Percentiles rank a stretch among this genome's conserved stretches.
These are phyloP conservation scores for Hypoxylon sp. DNA, from an alignment of 2,329 filamentous ascomycete species.

Conservation along the genomic window DNA sequence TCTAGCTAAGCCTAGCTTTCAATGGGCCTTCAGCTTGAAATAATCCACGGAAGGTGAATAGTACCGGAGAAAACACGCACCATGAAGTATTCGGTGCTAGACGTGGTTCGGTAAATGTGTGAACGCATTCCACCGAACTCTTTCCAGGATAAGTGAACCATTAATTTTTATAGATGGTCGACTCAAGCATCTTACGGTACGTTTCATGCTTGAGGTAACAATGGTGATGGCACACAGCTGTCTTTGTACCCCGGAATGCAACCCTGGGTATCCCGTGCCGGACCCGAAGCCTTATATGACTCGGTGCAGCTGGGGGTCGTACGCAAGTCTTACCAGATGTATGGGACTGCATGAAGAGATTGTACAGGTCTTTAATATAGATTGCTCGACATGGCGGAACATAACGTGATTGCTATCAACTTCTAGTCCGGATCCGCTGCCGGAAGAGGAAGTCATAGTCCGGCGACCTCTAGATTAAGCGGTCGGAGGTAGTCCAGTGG, in stretches of 20 bases:
- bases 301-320: conserved; percentile 12
- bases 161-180: conserved; percentile 11
- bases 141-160: conserved; percentile 6
- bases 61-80: not conserved
- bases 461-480: conserved; percentile 16
- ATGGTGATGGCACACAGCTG: conserved; percentile 1
- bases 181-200: not conserved
- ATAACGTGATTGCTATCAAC: not conserved
- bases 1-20: no score
- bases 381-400: conserved; percentile 9
- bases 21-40: not conserved
- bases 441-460: conserved; percentile 9
- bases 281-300: conserved; percentile 13
- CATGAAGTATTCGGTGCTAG: not conserved
- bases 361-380: not conserved
- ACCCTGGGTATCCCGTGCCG: conserved; percentile 14
- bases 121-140: conserved; percentile 1
- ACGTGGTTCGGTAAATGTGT: not conserved
- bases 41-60: not conserved
- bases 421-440: conserved; percentile 2
- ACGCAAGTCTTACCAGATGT: conserved; percentile 17
- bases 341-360: conserved; percentile 17
- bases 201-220: conserved; percentile 11
- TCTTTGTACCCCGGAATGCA: conserved; percentile 22
- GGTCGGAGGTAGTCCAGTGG: conserved; percentile 11